Evolutionary conservation across 1,284 basidiomycete genomes (phyloP), one percentile per base, ranked within the genome.

Genomic region (Ganoderma sinense): DNA sequence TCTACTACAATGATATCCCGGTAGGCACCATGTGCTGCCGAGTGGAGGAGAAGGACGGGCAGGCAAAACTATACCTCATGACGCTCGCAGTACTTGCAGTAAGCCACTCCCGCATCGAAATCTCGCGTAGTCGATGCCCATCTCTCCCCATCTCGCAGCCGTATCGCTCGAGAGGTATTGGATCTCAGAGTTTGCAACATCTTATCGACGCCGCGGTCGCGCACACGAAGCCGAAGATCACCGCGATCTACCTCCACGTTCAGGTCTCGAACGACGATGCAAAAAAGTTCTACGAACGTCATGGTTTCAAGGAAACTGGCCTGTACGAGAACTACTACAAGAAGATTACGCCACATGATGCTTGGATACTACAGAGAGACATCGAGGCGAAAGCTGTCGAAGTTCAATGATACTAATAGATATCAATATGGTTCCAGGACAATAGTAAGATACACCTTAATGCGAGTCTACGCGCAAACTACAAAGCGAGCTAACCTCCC

Each of bases 1-100:
- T 94, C 59, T 95, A 95, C 80, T 94, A 91, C 81, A 95, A 94
- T 82, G 94, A 95, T 81, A 85, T 95, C 69, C 94, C 94, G 64
- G 89, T 95, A 71, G 93, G 94, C 71, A 94, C 90, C 4, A 88
- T 94, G 74, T 94, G 92, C 80, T 94, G 93, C 82, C 88, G 92
- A 65, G 79, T 94, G 70, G 93, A 95, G 80, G 86, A 83, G 65
- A 87, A 87, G 74, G 88, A 89, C 76, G 86, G 82, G 55, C 82
- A 85, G 75, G 82, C 82, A 53, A 84, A 85, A 66, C 80, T 95
- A 74, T 95, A 95, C 81, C 84, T 95, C 74, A 93, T 94, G 91
- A 95, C 94, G 66, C 91, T 95, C 90, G 93, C 92, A 51, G 82
- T 95, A 72, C 87, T 95, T 67, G 94, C 92, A 66, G 93, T 95